Evolutionary conservation across 352 stramenopile species (phyloP).

Genomic region (Blastocystis sp.): DNA sequence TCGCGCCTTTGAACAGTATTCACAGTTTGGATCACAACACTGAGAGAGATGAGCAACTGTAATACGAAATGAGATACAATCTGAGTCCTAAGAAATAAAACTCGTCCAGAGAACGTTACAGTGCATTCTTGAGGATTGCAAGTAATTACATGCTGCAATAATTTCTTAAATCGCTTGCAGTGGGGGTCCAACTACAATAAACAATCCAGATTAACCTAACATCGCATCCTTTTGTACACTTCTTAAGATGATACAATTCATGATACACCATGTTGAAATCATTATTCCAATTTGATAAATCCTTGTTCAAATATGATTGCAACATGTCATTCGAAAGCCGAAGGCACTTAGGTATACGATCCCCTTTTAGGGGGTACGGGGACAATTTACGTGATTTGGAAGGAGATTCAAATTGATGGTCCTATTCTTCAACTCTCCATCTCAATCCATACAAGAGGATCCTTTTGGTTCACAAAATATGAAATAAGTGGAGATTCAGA

Average conservation of each 20-base stretch:
- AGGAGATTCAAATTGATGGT: too few species aligned
- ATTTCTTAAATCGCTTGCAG: slow-evolving; percentile 11
- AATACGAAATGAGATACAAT: not conserved
- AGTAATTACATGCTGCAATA: not conserved
- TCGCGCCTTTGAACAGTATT: not conserved
- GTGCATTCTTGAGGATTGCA: slow-evolving; percentile 6
- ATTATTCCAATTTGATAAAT: not conserved
- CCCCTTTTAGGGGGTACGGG: too few species aligned
- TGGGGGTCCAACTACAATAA: not conserved
- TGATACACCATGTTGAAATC: not conserved
- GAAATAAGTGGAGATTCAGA: too few species aligned
- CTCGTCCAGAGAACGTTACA: not conserved
- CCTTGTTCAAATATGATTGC: not conserved
- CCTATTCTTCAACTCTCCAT: too few species aligned
- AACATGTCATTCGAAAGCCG: not conserved
- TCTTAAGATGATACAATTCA: slow-evolving; percentile 9
- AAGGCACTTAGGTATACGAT: not conserved
- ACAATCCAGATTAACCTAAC: not conserved
- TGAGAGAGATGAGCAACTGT: slow-evolving; percentile 12
- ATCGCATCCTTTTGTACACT: not conserved
- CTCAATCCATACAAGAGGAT: too few species aligned
- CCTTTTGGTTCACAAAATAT: too few species aligned
- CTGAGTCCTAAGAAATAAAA: not conserved
- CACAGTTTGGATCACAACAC: not conserved
- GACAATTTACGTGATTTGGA: too few species aligned